Evolutionary conservation across 208 protist genomes (phyloP), one percentile per base, ranked within the genome.

Genomic region (Leishmania martiniquensis): DNA sequence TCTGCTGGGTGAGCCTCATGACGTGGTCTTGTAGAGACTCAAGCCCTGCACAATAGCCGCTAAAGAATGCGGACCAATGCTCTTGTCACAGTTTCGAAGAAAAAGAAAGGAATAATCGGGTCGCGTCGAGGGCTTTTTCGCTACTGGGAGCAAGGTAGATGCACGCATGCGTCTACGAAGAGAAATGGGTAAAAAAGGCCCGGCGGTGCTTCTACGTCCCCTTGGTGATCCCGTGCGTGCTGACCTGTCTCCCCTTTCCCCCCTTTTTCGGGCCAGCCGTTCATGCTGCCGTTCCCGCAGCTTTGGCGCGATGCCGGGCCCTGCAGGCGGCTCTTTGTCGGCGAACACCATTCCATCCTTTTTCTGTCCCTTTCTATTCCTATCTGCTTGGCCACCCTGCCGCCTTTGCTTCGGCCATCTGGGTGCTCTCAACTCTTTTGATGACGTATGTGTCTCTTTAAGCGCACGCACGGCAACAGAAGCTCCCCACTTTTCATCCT

Each of bases 351-450:
- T 44, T 45, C 65, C 12, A 51, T 51, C 17, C 3, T 69, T 10
- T 69, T 69, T 37, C 37, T 34, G 20, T 49, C 25, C 32, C 12
- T 80, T 44, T 76, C 55, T 80, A n/a, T n/a, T n/a, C n/a, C 68
- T 80, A 42, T 44, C 55, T 75, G 71, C 49, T 63, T 59, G 62
- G 45, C 59, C 37, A 65, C 44, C 32, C 57, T 25, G 34, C 54
- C 65, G 49, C 51, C 17, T 72, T 39, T 25, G 51, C 32, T 7
- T 42, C 12, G 7, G 52, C 62, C 42, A 52, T 32, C 59, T 13
- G 17, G 42, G 3, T 34, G 65, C 25, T 51, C 65, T 51, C 42
- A 25, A 34, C 65, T 69, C 42, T n/a, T 69, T 69, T 49, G 7
- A 69, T 69, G 37, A 51, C 25, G 32, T 20, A 47, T 69, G 65